Evolutionary conservation across 2,329 filamentous ascomycete species (phyloP), one percentile per base, ranked within the genome.

Genomic region (Fusarium dimerum): DNA sequence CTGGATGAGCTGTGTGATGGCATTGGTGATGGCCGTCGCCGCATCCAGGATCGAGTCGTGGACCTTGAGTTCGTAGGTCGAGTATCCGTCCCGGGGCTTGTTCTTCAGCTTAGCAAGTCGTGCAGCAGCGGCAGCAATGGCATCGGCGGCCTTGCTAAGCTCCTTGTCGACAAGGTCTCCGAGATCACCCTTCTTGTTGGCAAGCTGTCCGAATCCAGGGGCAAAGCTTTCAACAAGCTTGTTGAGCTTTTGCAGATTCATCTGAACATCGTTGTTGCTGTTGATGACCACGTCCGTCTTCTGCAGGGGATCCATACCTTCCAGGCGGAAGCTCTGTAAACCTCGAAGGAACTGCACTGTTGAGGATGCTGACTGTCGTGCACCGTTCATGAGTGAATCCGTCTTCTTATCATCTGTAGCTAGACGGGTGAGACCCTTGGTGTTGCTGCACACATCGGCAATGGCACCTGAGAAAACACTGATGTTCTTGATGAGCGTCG

Each of bases 261-360:
- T 88, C 70, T 97, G 90, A 10, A 97, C 92, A 60, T 99, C 94
- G 59, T 95, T 90, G 73, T 96, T 97, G 78, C 89, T 93, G 75
- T 94, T 95, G 76, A 99, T 95, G 50, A 99, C 93, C 34, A 97
- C 91, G 57, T 97, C 93, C 3, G 92, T 95, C 84, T 96, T 96
- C 71, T 96, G 90, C 58, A 95, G 80, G 13, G 90, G 85, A 61
- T 96, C 92, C 71, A 97, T 84, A 51, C 90, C 92, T 66, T 96
- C 92, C 13, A 99, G 80, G 11, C 94, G 86, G 80, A 96, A 97
- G 61, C 92, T 97, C 74, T 95, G 90, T 18, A 99, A 83, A 50
- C 88, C 87, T 45, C 93, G 89, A 86, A 99, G 96, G 79, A 97
- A 97, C 67, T 90, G 90, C 59, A 97, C 90, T 1, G 92, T 92